Evolutionary conservation across 2,329 filamentous ascomycete species (phyloP), one percentile per base, ranked within the genome.

Genomic region (Teratosphaeria destructans): DNA sequence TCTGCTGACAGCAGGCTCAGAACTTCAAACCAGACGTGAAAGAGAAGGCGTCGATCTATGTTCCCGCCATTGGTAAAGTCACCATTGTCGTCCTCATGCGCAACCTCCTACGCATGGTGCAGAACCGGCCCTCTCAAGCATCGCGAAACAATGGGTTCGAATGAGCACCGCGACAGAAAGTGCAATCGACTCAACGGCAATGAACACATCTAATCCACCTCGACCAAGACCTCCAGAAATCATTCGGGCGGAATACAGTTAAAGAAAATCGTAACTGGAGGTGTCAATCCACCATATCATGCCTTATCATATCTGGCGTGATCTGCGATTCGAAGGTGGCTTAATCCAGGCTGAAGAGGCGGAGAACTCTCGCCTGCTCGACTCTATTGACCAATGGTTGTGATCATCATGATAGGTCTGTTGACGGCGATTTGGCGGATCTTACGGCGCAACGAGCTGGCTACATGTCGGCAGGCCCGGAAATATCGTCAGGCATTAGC

Each of bases 61-160:
- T 97, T 19, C 94, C 94, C 1, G 94, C 93, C 0, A 95, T 96
- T 66, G 94, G 94, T 67, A 99, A 97, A 79, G 93, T 97, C 55
- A 99, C 94, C 0, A 97, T 97, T 72, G 89, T 93, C 16, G 86
- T 96, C 37, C 77, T 99, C 60, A 78, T 97, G 69, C 82, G 94
- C 59, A 99, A 99, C 71, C 77, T 97, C 39, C 81, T 97, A 68
- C 75, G 77, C 47, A 74, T 80, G 55, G 72, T 76, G 23, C 75
- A 79, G 29, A 63, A 65, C 43, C 55, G 55, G n/a, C 23, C 19
- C 14, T 1, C 56, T 43, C 39, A 52, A 27, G 8, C 23, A 27
- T 5, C 39, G 37, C 29, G 52, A 6, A 55, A 14, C 52, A 59
- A 16, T 19, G 52, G 43, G 16, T 54, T n/a, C n/a, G 23, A 58